phyloP scores from a whole-genome alignment of 371 early-diverging fungal genomes.

The Syncephalastrum contaminatum region DNA sequence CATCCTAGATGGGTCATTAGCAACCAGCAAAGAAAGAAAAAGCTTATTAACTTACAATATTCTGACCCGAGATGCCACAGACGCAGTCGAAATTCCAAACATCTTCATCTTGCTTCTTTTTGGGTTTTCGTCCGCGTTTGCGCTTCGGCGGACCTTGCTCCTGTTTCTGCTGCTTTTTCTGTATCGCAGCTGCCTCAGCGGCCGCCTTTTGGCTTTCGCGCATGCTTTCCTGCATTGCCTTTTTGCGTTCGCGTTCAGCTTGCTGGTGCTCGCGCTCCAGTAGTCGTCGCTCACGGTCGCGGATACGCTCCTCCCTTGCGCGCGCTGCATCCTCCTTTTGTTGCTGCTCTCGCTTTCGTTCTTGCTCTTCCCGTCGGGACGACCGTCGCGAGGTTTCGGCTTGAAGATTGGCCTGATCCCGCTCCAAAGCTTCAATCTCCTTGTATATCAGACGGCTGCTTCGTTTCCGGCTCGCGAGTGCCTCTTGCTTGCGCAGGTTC shows the following conservation, averaged over 20 bases:
- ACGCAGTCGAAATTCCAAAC: constrained; percentile 58
- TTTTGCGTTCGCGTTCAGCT: constrained; percentile 21
- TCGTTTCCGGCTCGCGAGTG: constrained; percentile 61
- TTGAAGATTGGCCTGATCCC: constrained; percentile 25
- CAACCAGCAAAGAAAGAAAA: not conserved
- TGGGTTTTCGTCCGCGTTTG: constrained; percentile 28
- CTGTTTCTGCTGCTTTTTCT: constrained; percentile 11
- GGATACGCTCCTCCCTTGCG: constrained; percentile 50
- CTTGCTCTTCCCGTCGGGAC: constrained; percentile 39
- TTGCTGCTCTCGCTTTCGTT: constrained; percentile 32
- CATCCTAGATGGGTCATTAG: constrained; percentile 47
- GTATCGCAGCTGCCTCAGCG: constrained; percentile 1
- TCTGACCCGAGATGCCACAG: constrained; percentile 56
- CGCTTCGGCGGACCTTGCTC: constrained; percentile 19
- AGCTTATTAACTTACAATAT: constrained; percentile 38
- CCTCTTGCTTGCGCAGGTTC: constrained; percentile 50
- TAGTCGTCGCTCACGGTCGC: constrained; percentile 51
- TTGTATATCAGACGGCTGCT: constrained; percentile 64
- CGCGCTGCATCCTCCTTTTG: constrained; percentile 34
- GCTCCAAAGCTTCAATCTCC: constrained; percentile 52
- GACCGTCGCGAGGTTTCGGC: constrained; percentile 12
- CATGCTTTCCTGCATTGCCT: constrained; percentile 15
- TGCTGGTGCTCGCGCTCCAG: constrained; percentile 45
- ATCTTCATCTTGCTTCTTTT: constrained; percentile 44
- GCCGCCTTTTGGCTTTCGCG: constrained; percentile 1